phyloP scores from a whole-genome alignment of 345 rosid species.

The Tarenaya hassleriana region DNA sequence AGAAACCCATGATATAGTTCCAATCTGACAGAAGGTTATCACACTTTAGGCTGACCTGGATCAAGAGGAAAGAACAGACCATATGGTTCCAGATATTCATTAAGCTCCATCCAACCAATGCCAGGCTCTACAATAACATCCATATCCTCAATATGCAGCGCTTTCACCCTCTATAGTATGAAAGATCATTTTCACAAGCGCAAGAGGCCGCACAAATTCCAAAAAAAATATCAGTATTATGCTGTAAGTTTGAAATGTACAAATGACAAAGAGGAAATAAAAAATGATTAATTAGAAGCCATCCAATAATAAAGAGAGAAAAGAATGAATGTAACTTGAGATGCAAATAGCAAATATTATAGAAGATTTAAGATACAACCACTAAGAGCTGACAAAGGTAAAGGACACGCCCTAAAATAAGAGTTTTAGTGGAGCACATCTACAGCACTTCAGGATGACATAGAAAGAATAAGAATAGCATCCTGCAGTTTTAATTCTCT shows the following conservation, averaged over 20 bases:
- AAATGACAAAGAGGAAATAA: background rate
- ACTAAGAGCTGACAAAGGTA: background rate
- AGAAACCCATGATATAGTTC: background rate
- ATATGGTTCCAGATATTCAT: conserved; percentile 76
- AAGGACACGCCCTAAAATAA: background rate
- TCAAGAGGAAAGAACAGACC: conserved; percentile 93
- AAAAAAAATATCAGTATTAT: background rate
- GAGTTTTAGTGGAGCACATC: too few species aligned
- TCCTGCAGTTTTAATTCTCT: too few species aligned
- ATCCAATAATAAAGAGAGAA: background rate
- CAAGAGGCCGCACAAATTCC: background rate
- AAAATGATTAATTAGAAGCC: background rate
- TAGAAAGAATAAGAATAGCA: background rate
- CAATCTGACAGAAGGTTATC: background rate
- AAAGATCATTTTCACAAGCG: conserved; percentile 13
- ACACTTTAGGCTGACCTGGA: conserved; percentile 49
- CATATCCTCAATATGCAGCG: conserved; percentile 84
- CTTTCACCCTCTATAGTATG: conserved; percentile 59
- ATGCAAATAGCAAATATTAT: background rate
- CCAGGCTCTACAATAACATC: conserved; percentile 97
- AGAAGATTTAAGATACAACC: background rate
- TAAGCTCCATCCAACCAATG: conserved; percentile 93
- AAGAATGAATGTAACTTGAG: background rate
- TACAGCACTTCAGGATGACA: background rate
- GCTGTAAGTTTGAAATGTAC: background rate